Evolutionary conservation across 768 basidiomycete species (phyloP).

Genomic region (Gautieria morchelliformis): DNA sequence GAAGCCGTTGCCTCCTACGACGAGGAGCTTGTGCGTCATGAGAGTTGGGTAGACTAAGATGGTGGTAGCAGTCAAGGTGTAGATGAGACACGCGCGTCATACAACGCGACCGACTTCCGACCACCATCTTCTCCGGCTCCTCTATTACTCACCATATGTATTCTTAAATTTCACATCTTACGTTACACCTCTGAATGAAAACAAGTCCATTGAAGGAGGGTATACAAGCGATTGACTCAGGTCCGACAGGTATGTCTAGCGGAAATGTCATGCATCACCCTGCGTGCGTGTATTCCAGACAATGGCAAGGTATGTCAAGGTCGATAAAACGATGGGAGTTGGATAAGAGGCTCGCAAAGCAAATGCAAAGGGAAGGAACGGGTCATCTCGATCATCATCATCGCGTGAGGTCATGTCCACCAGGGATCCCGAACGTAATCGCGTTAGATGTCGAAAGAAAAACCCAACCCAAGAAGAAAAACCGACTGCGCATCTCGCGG

Average conservation of each 20-base stretch:
- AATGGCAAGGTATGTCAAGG: background rate
- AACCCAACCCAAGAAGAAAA: background rate
- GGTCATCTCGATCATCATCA: background rate
- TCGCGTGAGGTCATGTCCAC: conserved; percentile 1
- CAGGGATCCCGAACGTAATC: background rate
- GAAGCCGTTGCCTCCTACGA: conserved; percentile 98
- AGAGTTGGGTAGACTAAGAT: background rate
- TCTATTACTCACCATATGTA: background rate
- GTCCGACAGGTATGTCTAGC: background rate
- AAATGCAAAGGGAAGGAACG: background rate
- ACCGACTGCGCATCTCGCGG: background rate
- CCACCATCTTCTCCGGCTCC: background rate
- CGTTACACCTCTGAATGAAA: background rate
- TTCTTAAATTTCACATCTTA: no score
- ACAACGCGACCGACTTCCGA: no score
- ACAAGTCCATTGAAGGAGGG: background rate
- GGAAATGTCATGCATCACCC: background rate
- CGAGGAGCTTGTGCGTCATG: conserved; percentile 57
- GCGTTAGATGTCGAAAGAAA: background rate
- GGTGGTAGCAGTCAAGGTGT: background rate
- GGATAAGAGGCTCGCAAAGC: no score
- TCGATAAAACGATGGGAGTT: background rate
- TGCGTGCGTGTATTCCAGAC: background rate
- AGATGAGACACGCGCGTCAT: background rate
- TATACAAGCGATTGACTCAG: background rate